phyloP scores from a whole-genome alignment of 495 filamentous ascomycete species.

The Neurospora sp. region DNA sequence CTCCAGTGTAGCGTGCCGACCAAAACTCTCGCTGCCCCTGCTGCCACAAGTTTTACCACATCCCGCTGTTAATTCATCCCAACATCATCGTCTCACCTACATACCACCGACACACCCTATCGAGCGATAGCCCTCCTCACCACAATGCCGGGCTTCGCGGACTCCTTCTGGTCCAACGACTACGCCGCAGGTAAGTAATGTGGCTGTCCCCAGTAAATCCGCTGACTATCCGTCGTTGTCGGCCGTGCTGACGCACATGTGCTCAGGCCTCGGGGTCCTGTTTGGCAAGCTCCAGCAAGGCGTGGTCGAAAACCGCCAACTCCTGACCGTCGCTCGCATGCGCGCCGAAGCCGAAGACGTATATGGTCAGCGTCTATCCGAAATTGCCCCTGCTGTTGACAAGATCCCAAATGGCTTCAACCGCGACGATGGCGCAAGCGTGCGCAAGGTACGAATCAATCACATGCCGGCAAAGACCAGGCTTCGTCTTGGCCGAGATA shows the following conservation, averaged over 20 bases:
- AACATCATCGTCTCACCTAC: not conserved
- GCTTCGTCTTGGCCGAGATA: not conserved
- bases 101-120: not conserved
- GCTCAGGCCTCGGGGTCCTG: slow-evolving; percentile 75
- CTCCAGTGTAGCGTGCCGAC: slow-evolving; percentile 1
- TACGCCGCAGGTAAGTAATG: slow-evolving; percentile 66
- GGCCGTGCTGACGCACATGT: slow-evolving; percentile 12
- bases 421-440: slow-evolving; percentile 91
- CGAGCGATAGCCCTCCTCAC: slow-evolving; percentile 6
- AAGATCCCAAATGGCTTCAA: slow-evolving; percentile 74
- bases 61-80: not conserved
- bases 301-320: slow-evolving; percentile 86
- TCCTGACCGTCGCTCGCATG: slow-evolving; percentile 83
- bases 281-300: slow-evolving; percentile 97
- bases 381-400: slow-evolving; percentile 76
- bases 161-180: slow-evolving; percentile 93
- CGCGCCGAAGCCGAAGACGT: slow-evolving; percentile 91
- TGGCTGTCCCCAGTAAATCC: not conserved
- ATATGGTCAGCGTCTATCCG: slow-evolving; percentile 71
- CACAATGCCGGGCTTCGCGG: slow-evolving; percentile 75
- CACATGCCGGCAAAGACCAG: not conserved
- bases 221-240: not conserved
- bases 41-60: not conserved
- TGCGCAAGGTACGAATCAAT: slow-evolving; percentile 62
- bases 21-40: slow-evolving; percentile 18